These are phyloP conservation scores for Penicillium soppii DNA, from an alignment of 495 filamentous ascomycete species.

Conservation along the genomic window DNA sequence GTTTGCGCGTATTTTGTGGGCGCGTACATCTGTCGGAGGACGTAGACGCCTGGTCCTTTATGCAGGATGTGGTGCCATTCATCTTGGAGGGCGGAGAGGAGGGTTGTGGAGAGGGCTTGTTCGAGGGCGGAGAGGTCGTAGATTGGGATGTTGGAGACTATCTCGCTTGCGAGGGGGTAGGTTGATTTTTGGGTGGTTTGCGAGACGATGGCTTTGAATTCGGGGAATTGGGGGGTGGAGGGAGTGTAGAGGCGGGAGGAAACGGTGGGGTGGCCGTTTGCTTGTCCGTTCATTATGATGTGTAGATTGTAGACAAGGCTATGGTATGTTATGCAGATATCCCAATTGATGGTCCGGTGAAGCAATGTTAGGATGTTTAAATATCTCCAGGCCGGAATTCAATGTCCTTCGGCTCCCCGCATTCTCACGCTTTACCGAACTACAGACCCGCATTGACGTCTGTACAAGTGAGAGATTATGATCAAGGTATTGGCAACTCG, in stretches of 20 bases:
- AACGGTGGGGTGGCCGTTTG: slow-evolving; percentile 13
- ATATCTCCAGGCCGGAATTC: slow-evolving; percentile 16
- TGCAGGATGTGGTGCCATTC: slow-evolving; percentile 56
- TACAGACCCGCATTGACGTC: slow-evolving; percentile 10
- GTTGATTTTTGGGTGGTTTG: slow-evolving; percentile 28
- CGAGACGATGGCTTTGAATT: slow-evolving; percentile 45
- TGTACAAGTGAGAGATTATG: background rate
- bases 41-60: slow-evolving; percentile 52
- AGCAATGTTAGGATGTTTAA: slow-evolving; percentile 1
- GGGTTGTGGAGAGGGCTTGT: slow-evolving; percentile 11
- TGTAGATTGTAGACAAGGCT: too few relatives aligned
- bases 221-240: slow-evolving; percentile 23
- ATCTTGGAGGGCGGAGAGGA: slow-evolving; percentile 41
- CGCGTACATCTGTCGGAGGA: slow-evolving; percentile 47
- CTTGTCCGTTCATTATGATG: background rate
- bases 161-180: slow-evolving; percentile 43
- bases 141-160: slow-evolving; percentile 51
- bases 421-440: slow-evolving; percentile 4
- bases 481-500: slow-evolving; percentile 9
- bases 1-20: slow-evolving; percentile 21
- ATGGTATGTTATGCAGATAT: background rate
- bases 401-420: slow-evolving; percentile 22
- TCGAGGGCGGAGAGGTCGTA: slow-evolving; percentile 42
- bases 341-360: background rate
- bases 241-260: slow-evolving; percentile 25